These are phyloP conservation scores for Plantago major DNA, from an alignment of 257 asterid species.

Conservation along the genomic window DNA sequence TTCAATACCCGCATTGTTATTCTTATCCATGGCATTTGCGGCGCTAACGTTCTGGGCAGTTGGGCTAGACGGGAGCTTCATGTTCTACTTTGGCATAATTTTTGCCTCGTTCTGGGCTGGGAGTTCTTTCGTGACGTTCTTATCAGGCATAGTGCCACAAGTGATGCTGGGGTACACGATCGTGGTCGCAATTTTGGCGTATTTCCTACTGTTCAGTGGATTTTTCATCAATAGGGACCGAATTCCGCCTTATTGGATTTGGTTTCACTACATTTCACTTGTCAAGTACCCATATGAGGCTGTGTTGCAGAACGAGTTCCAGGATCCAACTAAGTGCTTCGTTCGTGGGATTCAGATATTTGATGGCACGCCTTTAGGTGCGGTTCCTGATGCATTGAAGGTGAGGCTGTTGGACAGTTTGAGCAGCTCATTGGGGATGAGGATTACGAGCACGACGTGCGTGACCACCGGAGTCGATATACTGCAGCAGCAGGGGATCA, in stretches of 20 bases:
- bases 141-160: conserved; percentile 71
- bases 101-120: conserved; percentile 84
- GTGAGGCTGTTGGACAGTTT: conserved; percentile 45
- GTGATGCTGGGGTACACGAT: conserved; percentile 81
- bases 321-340: conserved; percentile 56
- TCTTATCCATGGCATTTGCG: conserved; percentile 56
- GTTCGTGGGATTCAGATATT: conserved; percentile 62
- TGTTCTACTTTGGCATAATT: conserved; percentile 51
- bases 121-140: conserved; percentile 68
- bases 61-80: conserved; percentile 61
- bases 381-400: conserved; percentile 46
- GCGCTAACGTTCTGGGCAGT: conserved; percentile 69
- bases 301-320: conserved; percentile 62
- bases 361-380: conserved; percentile 54
- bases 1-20: conserved; percentile 41
- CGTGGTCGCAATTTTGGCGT: conserved; percentile 64
- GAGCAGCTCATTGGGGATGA: conserved; percentile 53
- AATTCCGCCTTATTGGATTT: conserved; percentile 76
- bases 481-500: conserved; percentile 69
- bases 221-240: conserved; percentile 75
- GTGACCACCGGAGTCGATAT: conserved; percentile 73
- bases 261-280: conserved; percentile 77
- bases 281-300: conserved; percentile 85
- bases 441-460: conserved; percentile 55
- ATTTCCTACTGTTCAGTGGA: conserved; percentile 70